phyloP scores from a whole-genome alignment of 768 basidiomycete genomes.

The Tricholoma flavovirens region DNA sequence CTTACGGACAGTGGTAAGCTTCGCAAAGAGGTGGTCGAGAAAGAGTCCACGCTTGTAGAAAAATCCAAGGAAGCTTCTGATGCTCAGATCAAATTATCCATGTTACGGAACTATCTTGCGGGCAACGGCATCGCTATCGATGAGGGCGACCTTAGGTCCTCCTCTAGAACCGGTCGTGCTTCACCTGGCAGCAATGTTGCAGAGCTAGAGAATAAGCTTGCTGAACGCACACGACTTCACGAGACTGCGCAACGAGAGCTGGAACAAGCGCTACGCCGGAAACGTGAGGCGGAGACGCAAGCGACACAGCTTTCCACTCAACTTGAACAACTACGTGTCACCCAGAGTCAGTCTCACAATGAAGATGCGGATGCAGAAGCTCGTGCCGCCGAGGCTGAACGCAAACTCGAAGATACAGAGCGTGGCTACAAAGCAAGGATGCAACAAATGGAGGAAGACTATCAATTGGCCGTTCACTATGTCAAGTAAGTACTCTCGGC shows the following conservation, averaged over 20 bases:
- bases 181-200: conserved; percentile 42
- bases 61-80: conserved; percentile 63
- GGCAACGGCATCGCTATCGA: conserved; percentile 83
- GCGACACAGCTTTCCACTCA: conserved; percentile 57
- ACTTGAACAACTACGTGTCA: conserved; percentile 58
- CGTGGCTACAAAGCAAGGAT: conserved; percentile 71
- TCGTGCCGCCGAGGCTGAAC: conserved; percentile 62
- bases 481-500: conserved; percentile 67
- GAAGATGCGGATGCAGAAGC: conserved; percentile 25
- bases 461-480: conserved; percentile 94
- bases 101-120: conserved; percentile 80
- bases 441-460: conserved; percentile 90
- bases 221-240: conserved; percentile 64
- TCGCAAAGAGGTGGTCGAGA: conserved; percentile 62
- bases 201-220: conserved; percentile 75
- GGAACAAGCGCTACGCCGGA: conserved; percentile 55
- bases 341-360: conserved; percentile 43
- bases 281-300: conserved; percentile 71
- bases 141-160: conserved; percentile 57
- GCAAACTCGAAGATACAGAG: conserved; percentile 74
- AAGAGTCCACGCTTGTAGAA: conserved; percentile 60
- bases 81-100: conserved; percentile 63
- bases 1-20: conserved; percentile 63
- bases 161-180: conserved; percentile 32
- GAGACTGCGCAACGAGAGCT: conserved; percentile 77